Evolutionary conservation across 805 yeast species (phyloP).

Genomic region (Kuraishia capsulata): DNA sequence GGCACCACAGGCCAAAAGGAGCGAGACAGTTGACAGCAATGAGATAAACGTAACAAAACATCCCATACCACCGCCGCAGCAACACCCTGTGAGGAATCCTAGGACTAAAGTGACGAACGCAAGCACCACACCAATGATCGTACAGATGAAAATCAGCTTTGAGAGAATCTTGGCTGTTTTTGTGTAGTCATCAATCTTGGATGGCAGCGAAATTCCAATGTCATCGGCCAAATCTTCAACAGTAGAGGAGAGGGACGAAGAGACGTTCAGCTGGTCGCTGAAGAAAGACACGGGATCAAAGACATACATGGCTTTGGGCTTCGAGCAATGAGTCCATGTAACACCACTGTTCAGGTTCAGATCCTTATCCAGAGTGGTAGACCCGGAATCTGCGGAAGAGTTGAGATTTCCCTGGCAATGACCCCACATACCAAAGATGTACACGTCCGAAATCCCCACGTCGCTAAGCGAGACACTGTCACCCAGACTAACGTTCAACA

Average conservation of each 20-base stretch:
- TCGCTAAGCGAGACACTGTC: conserved; percentile 10
- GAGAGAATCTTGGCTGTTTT: conserved; percentile 36
- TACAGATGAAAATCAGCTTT: conserved; percentile 49
- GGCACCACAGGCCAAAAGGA: conserved; percentile 40
- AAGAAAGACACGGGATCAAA: conserved; percentile 40
- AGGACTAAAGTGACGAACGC: conserved; percentile 31
- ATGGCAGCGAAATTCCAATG: conserved; percentile 41
- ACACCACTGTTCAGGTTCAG: conserved; percentile 10
- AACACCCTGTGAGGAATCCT: conserved; percentile 33
- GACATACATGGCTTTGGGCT: conserved; percentile 44
- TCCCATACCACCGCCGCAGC: conserved; percentile 22
- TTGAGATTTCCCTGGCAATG: conserved; percentile 40
- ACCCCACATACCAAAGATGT: conserved; percentile 55
- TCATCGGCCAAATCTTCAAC: background rate
- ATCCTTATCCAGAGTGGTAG: conserved; percentile 18
- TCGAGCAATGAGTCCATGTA: conserved; percentile 39
- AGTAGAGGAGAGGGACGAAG: background rate
- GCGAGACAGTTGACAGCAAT: conserved; percentile 26
- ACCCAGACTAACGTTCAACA: conserved; percentile 9
- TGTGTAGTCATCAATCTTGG: conserved; percentile 36
- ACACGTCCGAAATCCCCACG: conserved; percentile 34
- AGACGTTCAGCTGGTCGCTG: conserved; percentile 11
- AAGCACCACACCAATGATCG: conserved; percentile 38
- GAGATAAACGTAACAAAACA: conserved; percentile 35
- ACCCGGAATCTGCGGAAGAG: conserved; percentile 6